phyloP scores from a whole-genome alignment of 2,329 filamentous ascomycete species.

The Grosmannia serpens region DNA sequence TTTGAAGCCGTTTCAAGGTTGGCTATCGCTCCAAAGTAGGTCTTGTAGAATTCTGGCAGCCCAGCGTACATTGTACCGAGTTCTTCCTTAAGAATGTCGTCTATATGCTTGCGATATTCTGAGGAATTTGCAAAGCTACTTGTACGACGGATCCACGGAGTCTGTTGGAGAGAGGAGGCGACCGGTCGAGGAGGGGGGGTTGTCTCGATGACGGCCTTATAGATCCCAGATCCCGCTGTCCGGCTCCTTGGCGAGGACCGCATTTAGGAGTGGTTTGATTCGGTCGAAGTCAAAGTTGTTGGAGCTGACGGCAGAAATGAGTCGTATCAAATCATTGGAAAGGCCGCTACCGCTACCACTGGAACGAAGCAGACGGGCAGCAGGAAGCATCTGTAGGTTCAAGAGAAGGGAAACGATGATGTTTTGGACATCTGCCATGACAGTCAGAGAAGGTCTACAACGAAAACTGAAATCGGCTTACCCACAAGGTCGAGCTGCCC shows the following conservation, averaged over 20 bases:
- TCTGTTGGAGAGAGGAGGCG: conserved; percentile 19
- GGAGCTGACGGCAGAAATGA: conserved; percentile 1
- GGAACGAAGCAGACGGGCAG: not conserved
- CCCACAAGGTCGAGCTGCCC: not conserved
- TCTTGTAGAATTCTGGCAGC: conserved; percentile 21
- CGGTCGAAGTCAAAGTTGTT: conserved; percentile 13
- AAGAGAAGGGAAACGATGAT: not conserved
- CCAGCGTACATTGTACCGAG: conserved; percentile 23
- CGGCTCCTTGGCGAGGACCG: conserved; percentile 16
- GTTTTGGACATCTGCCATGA: not conserved
- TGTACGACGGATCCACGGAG: conserved; percentile 19
- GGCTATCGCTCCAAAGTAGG: conserved; percentile 21
- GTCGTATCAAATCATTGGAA: not conserved
- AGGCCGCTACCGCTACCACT: not conserved
- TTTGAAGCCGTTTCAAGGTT: conserved; percentile 20
- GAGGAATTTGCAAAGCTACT: conserved; percentile 24
- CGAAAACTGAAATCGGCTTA: no score
- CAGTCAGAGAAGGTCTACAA: not conserved
- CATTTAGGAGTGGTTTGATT: conserved; percentile 21
- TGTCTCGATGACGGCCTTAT: conserved; percentile 23
- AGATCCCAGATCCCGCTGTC: conserved; percentile 24
- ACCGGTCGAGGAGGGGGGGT: conserved; percentile 12
- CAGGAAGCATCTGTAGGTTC: not conserved
- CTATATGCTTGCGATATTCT: conserved; percentile 20
- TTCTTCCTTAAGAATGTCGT: conserved; percentile 23